Evolutionary conservation across 768 basidiomycete genomes (phyloP), one percentile per base, ranked within the genome.

Genomic region (Trametopsis cervina): DNA sequence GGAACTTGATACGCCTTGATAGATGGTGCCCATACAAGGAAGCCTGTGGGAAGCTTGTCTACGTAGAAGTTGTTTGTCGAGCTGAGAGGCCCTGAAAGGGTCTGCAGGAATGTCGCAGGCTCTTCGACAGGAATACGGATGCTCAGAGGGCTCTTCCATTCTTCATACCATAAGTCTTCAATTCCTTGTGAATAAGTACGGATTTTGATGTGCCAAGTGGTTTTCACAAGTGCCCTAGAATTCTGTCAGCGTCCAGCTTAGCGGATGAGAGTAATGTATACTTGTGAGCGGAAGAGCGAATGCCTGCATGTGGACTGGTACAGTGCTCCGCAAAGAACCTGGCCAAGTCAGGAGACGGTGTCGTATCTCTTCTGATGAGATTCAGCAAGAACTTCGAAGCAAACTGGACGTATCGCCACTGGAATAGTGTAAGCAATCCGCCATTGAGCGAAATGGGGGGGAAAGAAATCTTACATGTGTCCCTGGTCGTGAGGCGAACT

Each of bases 321-420:
- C 75, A 72, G 54, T 85, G 78, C 46, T 72, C 70, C 55, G 85
- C 67, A 62, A 90, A 78, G 60, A 89, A 82, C 51, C 64, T 71
- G 1, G 78, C 77, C 4, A 83, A 62, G 3, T 73, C 73, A 12
- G 81, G 67, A 2, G 76, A 62, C 15, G 77, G 70, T 9, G 73
- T 65, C 23, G 65, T 62, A 57, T 91, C 85, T 60, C 86, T 71
- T 56, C 83, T 75, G 46, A 89, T 68, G 24, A 89, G 69, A 33
- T 75, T 70, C 24, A 67, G 69, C 39, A 89, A 61, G 58, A 86
- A 83, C 26, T 74, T 75, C 24, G 72, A 63, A 6, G 87, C 83
- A 56, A 80, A 81, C 70, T 89, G 82, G 0, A 81, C 71, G 62
- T 90, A 90, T 67, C 87, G 74, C 88, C 88, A 90, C 88, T 90